Percentiles rank a stretch among this genome's conserved stretches.
Conservation (phyloP, 2,329 filamentous ascomycete genomes). For the Penicillium psychrosexuale region DNA sequence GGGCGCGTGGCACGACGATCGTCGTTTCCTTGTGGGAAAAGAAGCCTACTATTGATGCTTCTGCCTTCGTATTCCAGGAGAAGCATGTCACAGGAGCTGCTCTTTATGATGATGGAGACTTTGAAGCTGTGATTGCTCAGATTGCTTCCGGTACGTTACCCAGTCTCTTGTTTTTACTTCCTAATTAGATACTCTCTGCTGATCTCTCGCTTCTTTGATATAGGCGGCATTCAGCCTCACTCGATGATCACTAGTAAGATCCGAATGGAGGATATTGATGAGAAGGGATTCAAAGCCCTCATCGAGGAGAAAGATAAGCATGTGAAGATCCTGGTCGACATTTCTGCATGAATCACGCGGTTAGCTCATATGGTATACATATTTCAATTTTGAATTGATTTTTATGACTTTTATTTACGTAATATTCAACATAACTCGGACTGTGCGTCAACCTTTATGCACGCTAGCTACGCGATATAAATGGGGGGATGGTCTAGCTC, state of each 20-base stretch:
- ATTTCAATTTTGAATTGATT: background rate
- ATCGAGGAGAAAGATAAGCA: conserved; percentile 61
- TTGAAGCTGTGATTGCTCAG: conserved; percentile 57
- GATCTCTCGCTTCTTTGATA: conserved; percentile 19
- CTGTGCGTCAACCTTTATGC: background rate
- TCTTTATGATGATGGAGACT: conserved; percentile 54
- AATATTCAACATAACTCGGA: background rate
- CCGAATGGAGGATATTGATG: conserved; percentile 54
- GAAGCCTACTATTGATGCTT: conserved; percentile 52
- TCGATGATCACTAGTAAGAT: conserved; percentile 63
- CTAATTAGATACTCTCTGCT: conserved; percentile 1
- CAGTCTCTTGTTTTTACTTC: background rate
- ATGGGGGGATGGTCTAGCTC: background rate
- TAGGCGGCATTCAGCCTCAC: conserved; percentile 52
- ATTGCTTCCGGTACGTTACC: conserved; percentile 34
- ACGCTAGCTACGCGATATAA: background rate
- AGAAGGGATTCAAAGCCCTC: conserved; percentile 57
- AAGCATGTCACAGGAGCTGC: conserved; percentile 50
- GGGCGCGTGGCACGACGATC: conserved; percentile 55
- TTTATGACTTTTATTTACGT: background rate
- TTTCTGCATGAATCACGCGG: conserved; percentile 13
- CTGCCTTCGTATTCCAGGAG: conserved; percentile 53
- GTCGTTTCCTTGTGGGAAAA: conserved; percentile 64
- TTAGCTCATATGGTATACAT: background rate
- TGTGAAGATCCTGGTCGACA: conserved; percentile 59